These are phyloP conservation scores for Typha latifolia DNA, from an alignment of 176 grass and related monocot genomes.

Conservation along the genomic window DNA sequence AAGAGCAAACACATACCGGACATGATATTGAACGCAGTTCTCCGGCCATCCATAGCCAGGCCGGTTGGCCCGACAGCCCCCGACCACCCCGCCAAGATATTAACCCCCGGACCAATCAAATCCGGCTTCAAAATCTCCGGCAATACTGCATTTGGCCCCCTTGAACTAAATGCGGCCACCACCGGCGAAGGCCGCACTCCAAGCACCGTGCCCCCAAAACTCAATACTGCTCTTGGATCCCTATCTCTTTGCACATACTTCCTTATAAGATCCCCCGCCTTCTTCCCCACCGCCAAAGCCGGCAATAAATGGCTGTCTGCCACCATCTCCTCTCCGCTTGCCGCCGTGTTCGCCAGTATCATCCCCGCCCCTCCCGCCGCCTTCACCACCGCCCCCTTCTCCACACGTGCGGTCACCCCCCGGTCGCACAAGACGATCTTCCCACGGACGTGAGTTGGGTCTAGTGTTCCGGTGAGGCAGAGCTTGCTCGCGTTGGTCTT, in stretches of 20 bases:
- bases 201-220: constrained; percentile 80
- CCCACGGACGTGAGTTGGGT: constrained; percentile 49
- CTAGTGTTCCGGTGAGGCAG: constrained; percentile 71
- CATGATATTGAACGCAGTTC: constrained; percentile 86
- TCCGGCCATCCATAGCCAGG: constrained; percentile 60
- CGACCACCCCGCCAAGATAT: constrained; percentile 89
- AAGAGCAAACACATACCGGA: constrained; percentile 52
- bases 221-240: constrained; percentile 51
- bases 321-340: constrained; percentile 84
- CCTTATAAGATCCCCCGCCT: constrained; percentile 62
- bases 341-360: constrained; percentile 79
- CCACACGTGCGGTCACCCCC: constrained; percentile 75
- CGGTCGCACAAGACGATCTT: constrained; percentile 90
- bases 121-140: constrained; percentile 88
- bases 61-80: constrained; percentile 70
- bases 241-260: constrained; percentile 34
- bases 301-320: constrained; percentile 89
- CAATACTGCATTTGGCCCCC: constrained; percentile 79
- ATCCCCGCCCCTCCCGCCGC: constrained; percentile 66
- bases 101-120: constrained; percentile 88
- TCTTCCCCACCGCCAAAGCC: constrained; percentile 57
- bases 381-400: constrained; percentile 88
- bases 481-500: constrained; percentile 70
- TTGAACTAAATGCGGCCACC: constrained; percentile 92
- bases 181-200: constrained; percentile 74